Base-by-base conservation (phyloP, 2,329 filamentous ascomycete species). In the Leptographium galeiforme region DNA sequence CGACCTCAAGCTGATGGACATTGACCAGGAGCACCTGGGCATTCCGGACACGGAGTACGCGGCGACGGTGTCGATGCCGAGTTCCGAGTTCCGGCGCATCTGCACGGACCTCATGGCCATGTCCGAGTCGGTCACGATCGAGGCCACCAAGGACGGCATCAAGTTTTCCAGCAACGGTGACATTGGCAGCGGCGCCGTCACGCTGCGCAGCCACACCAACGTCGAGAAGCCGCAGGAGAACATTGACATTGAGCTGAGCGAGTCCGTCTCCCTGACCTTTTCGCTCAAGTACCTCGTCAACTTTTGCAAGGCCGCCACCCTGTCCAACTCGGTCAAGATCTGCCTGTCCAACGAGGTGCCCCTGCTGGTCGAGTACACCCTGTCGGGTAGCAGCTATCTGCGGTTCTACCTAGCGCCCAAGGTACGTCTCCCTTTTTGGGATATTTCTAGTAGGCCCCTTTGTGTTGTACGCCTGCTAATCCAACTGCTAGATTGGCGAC, bases 1-100 rank as follows among this genome's bases (percentile, higher is more conserved):
- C 70, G 93, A 98, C 71, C 87, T 98, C 72, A 98, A 98, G 79
- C 83, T 98, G 68, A 98, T 98, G 93, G 93, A 98, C 69, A 98
- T 98, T 70, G 93, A 98, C 72, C 94, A 98, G 75, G 93, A 98
- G 78, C 93, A 98, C 70, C 75, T 98, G 71, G 93, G 93, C 58
- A 98, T 98, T 63, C 93, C 93, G 16, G 91, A 98, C 64, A 98
- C 94, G n/a, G 93, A 98, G 65, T 98, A 98, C 67, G 86, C 89
- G 41, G 87, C 93, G 48, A 93, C 87, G 18, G 87, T 98, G 59
- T 76, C 79, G 53, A 89, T 98, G 88, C 91, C 93, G 14, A 82
- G 87, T 38, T 68, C 75, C 48, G 93, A 98, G 72, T 97, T 98
- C 72, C 85, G 88, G 72, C 85, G 90, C 63, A 98, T 98, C 70